phyloP scores from a whole-genome alignment of 192 early-diverging fungal genomes.

The Kappamyces sp. region DNA sequence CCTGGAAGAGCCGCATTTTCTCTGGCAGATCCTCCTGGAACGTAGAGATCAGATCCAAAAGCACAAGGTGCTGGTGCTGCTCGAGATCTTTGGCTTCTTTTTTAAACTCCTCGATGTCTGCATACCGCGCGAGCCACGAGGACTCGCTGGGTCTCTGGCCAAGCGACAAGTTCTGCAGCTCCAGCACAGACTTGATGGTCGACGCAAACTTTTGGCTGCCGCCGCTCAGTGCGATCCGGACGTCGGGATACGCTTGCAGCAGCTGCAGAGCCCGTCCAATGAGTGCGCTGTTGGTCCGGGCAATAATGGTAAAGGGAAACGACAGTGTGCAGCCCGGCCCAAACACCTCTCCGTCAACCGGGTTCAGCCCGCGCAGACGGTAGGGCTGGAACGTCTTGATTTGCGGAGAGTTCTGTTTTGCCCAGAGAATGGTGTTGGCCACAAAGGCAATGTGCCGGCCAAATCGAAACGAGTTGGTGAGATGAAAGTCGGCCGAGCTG shows the following conservation, averaged over 20 bases:
- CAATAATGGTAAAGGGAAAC: conserved; percentile 22
- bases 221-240: conserved; percentile 18
- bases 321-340: not conserved
- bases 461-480: conserved; percentile 19
- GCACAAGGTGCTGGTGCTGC: conserved; percentile 4
- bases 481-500: conserved; percentile 3
- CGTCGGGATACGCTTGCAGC: not conserved
- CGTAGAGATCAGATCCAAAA: conserved; percentile 4
- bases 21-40: conserved; percentile 11
- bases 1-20: conserved; percentile 9
- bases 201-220: conserved; percentile 8
- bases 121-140: conserved; percentile 11
- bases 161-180: conserved; percentile 9
- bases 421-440: conserved; percentile 20
- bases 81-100: conserved; percentile 21
- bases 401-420: conserved; percentile 17
- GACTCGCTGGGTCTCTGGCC: conserved; percentile 5
- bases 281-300: conserved; percentile 9
- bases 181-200: conserved; percentile 12
- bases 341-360: conserved; percentile 1
- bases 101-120: conserved; percentile 5
- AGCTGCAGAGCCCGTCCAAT: conserved; percentile 9
- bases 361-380: not conserved
- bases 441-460: conserved; percentile 4
- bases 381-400: conserved; percentile 22